These are phyloP conservation scores for Phytophthora colocasiae DNA, from an alignment of 352 stramenopile species.

Conservation along the genomic window DNA sequence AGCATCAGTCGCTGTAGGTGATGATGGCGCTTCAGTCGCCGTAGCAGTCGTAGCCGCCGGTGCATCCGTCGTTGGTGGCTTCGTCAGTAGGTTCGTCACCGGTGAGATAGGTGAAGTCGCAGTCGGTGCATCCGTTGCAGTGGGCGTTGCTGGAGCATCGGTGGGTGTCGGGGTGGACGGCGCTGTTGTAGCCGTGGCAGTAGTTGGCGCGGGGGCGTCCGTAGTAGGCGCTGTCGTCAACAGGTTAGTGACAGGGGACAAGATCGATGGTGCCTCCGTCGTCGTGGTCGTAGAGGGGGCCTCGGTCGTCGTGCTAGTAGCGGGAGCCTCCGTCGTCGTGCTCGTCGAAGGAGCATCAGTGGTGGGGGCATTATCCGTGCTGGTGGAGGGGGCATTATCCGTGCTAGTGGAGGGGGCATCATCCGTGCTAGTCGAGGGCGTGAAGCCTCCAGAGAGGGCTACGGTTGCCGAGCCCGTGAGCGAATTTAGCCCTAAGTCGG, in stretches of 20 bases:
- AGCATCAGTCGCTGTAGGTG: neutral
- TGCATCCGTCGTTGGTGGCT: neutral
- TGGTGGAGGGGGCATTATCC: no score
- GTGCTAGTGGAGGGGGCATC: no score
- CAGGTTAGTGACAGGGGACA: conserved; percentile 18
- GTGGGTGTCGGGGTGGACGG: conserved; percentile 2
- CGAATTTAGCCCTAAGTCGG: neutral
- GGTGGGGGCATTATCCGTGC: no score
- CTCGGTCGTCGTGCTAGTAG: no score
- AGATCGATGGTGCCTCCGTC: conserved; percentile 7
- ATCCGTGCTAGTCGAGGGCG: conserved; percentile 9
- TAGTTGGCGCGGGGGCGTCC: neutral
- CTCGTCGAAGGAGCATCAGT: no score
- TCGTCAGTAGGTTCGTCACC: conserved; percentile 21
- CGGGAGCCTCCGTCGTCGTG: no score
- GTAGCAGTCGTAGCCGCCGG: no score
- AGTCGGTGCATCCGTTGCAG: conserved; percentile 11
- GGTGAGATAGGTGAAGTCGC: conserved; percentile 10
- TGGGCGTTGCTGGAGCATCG: conserved; percentile 8
- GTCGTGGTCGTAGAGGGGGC: conserved; percentile 12
- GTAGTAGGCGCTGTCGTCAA: conserved; percentile 15
- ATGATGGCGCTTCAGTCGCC: neutral
- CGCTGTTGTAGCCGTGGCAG: neutral
- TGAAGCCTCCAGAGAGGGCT: neutral
- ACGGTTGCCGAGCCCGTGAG: conserved; percentile 10